Base-by-base conservation (phyloP, 176 grass and related monocot genomes). In the Luzula sylvatica region DNA sequence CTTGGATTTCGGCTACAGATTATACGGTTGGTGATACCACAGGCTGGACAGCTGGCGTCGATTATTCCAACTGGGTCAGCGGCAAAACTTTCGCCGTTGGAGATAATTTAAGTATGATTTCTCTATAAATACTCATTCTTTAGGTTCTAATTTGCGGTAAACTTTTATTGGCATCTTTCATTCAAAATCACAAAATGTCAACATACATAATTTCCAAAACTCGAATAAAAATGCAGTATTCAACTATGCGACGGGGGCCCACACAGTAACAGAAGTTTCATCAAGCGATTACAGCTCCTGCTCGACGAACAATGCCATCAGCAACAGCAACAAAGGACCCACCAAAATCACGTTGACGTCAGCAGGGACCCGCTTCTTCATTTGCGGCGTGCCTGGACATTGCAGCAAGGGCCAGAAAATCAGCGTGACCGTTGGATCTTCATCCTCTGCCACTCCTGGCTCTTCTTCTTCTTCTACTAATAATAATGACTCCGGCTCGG, bases 351-450 rank as follows among this genome's bases (percentile, higher is more conserved):
- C 23, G 5, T 76, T 98, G 42, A n/a, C 2, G 29, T 54, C 44
- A 18, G 2, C 70, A 5, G 86, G 75, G 32, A 50, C 7, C 16
- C 65, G 63, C 51, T 87, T 86, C 78, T 98, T 58, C 81, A 87
- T 98, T 62, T 98, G 92, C 68, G 25, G 43, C 22, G 0, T 90
- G 60, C 0, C 30, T 16, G 1, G 22, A 18, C 92, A 98, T 75
- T 98, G 92, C 81, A 0, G 13, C 30, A 0, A 0, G 6, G 92
- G 92, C 51, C 84, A 86, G 78, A 98, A 98, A 75, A 49, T 98
- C 11, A 41, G 81, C 19, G 47, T 98, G 56, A 61, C 23, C 19
- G 85, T 61, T 12, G 41, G 32, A 12, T 20, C 65, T 2, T 71
- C 76, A 38, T 30, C 56, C 26, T 52, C 81, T 13, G 24, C 42